Evolutionary conservation across 1,139 yeast species (phyloP).

Genomic region (Pichia sp.): DNA sequence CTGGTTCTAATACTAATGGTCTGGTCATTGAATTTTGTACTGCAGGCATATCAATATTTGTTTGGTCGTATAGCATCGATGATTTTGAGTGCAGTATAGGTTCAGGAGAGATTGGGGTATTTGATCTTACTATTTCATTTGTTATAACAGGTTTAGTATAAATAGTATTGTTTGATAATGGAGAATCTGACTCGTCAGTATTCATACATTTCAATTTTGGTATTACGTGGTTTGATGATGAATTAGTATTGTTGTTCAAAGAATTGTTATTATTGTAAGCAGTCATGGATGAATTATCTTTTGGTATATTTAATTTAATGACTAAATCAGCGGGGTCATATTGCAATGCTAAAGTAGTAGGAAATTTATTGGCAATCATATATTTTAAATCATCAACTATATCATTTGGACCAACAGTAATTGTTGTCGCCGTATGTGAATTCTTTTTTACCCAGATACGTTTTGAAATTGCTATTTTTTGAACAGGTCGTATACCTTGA

Average conservation of each 20-base stretch:
- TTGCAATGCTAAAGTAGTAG: conserved; percentile 55
- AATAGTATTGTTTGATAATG: background rate
- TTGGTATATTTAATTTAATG: conserved; percentile 34
- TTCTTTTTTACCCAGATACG: conserved; percentile 65
- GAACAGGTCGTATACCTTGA: conserved; percentile 9
- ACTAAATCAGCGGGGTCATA: conserved; percentile 68
- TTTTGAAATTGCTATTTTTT: conserved; percentile 13
- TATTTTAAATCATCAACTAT: conserved; percentile 71
- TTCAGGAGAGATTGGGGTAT: conserved; percentile 14
- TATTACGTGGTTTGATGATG: background rate
- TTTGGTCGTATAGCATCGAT: conserved; percentile 8
- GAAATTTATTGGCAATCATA: conserved; percentile 55
- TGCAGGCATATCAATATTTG: background rate
- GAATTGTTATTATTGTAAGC: background rate
- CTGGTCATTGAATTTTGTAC: background rate
- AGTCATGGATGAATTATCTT: too few relatives aligned
- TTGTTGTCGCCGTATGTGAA: conserved; percentile 61
- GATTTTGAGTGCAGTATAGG: conserved; percentile 16
- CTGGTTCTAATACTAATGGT: conserved; percentile 49
- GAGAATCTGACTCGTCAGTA: conserved; percentile 7
- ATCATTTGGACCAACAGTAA: conserved; percentile 47
- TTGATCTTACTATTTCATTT: conserved; percentile 3
- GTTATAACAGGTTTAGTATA: conserved; percentile 12
- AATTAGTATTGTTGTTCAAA: background rate
- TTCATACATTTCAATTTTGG: background rate